A percentile compares a stretch with the other conserved stretches of the same genome.
Conservation (phyloP, 2,329 filamentous ascomycete genomes). For the Ophioceras dolichostomum region DNA sequence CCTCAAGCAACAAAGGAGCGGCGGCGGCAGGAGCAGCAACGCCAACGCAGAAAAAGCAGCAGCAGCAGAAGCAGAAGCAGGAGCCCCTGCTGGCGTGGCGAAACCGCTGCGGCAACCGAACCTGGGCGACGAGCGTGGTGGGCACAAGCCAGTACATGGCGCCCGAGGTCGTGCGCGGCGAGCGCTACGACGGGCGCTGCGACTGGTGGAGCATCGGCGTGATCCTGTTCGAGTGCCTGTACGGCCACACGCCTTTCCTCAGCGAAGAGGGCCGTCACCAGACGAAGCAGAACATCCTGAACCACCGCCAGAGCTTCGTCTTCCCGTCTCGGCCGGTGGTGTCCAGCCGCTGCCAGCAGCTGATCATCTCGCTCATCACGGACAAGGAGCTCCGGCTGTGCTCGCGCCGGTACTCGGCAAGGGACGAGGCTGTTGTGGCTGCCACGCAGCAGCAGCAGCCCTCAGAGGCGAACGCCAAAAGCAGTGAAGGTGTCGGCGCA, state of each 20-base stretch:
- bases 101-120: constrained; percentile 54
- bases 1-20: constrained; percentile 1
- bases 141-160: constrained; percentile 99
- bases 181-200: constrained; percentile 80
- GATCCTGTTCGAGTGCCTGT: constrained; percentile 89
- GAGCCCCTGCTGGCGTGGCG: constrained; percentile 57
- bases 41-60: not conserved
- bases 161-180: constrained; percentile 75
- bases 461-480: not conserved
- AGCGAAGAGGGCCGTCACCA: constrained; percentile 64
- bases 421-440: constrained; percentile 32
- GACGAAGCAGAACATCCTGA: constrained; percentile 80
- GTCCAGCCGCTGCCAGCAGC: constrained; percentile 60
- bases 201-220: constrained; percentile 97
- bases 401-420: constrained; percentile 59
- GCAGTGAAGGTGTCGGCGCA: not conserved
- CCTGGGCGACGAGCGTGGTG: constrained; percentile 72
- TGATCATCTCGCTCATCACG: constrained; percentile 61
- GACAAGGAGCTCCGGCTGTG: constrained; percentile 68
- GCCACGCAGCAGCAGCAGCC: too few species aligned
- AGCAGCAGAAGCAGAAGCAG: constrained; percentile 9
- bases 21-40: not conserved
- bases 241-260: constrained; percentile 82
- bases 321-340: constrained; percentile 59
- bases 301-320: constrained; percentile 55